These are phyloP conservation scores for Macrolepiota dolichaula DNA, from an alignment of 768 basidiomycete species.

Conservation along the genomic window DNA sequence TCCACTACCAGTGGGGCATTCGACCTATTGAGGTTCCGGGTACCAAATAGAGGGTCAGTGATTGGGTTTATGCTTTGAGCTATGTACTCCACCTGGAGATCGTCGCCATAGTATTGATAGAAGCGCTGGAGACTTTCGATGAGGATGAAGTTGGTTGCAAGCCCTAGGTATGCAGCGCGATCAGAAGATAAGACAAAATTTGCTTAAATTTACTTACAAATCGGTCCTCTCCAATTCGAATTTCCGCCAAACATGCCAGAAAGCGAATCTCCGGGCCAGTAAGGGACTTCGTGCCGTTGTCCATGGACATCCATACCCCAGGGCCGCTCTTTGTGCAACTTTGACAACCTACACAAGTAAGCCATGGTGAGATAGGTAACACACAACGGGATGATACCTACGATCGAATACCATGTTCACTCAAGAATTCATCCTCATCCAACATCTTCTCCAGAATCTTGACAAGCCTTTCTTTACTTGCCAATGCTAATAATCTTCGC, in stretches of 20 bases:
- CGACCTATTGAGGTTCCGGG: slow-evolving; percentile 44
- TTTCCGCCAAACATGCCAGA: slow-evolving; percentile 99
- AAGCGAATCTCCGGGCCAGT: slow-evolving; percentile 97
- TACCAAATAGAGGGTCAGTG: neutral
- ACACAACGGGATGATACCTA: slow-evolving; percentile 37
- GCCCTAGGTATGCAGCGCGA: slow-evolving; percentile 48
- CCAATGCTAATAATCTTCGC: slow-evolving; percentile 83
- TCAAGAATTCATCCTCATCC: slow-evolving; percentile 95
- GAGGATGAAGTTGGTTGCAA: slow-evolving; percentile 93
- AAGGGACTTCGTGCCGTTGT: slow-evolving; percentile 85
- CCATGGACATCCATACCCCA: slow-evolving; percentile 96
- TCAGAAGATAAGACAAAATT: slow-evolving; percentile 1
- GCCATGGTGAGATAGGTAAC: neutral
- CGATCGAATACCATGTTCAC: slow-evolving; percentile 95
- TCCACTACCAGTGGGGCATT: slow-evolving; percentile 96
- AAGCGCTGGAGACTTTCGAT: slow-evolving; percentile 97
- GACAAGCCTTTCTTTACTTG: slow-evolving; percentile 86
- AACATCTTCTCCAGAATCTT: slow-evolving; percentile 94
- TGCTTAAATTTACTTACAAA: slow-evolving; percentile 49
- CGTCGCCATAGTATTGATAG: slow-evolving; percentile 96
- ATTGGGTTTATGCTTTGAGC: neutral
- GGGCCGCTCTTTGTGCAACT: slow-evolving; percentile 85
- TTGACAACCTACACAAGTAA: slow-evolving; percentile 61
- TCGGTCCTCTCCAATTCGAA: slow-evolving; percentile 95
- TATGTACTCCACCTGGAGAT: slow-evolving; percentile 52